Base-by-base conservation (phyloP, 2,329 filamentous ascomycete genomes). In the Cryphonectria japonica region DNA sequence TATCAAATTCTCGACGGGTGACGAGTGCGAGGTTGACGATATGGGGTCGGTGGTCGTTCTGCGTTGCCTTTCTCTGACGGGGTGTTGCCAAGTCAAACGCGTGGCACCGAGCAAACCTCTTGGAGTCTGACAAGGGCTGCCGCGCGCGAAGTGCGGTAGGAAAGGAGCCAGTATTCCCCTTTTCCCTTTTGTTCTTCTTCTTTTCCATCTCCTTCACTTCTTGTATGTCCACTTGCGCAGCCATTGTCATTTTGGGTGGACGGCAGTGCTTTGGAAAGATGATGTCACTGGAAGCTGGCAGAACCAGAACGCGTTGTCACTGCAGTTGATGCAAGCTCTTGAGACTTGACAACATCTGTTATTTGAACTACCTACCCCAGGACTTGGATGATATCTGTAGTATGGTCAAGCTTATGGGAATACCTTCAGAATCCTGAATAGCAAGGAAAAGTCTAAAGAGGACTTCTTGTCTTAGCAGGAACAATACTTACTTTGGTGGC, bases 51-150 rank as follows among this genome's bases (percentile, higher is more conserved):
- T 26, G 22, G 50, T 54, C 62, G 26, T 29, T 43, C 39, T 63
- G 50, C 34, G 59, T 43, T 62, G 69, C 69, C 54, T 66, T 46
- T 34, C 22, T 46, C 32, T 37, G 57, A 29, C 52, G 52, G 16
- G n/a, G 52, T 34, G 46, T 26, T 59, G 69, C 69, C 69, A 68
- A 71, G 69, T 71, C 69, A 71, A 71, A 71, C 69, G 50, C 62
- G 69, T 68, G 69, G 59, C 69, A 71, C 29, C 34, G 54, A 32
- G 54, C 54, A 9, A 59, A 29, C 54, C 14, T 59, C 54, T 34
- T 32, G 26, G 13, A 16, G 54, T 59, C 54, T 19, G 54, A 59
- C 54, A 7, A 59, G 54, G 54, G 29, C 54, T 59, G 54, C 32
- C 59, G 59, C 59, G 59, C 59, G 59, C 59, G 26, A 59, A 32